Evolutionary conservation across 768 basidiomycete species (phyloP), one percentile per base, ranked within the genome.

Genomic region (Mycena leptocephala): DNA sequence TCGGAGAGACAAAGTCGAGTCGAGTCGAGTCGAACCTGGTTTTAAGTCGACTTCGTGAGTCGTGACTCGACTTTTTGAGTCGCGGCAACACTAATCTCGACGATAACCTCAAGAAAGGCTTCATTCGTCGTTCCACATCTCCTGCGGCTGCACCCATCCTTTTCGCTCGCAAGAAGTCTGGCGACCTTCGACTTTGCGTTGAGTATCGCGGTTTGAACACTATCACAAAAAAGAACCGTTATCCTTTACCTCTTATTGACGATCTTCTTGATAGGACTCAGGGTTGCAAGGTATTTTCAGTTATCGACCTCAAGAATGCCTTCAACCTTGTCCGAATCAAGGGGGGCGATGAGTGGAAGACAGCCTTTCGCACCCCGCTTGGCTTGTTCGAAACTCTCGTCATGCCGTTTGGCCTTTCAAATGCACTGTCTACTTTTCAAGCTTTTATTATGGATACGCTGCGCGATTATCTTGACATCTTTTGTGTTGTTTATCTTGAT

Each of bases 391-490:
- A 89, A 80, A 85, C 81, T 48, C 77, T 80, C 6, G 84, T 89
- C 16, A 84, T 87, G 78, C 85, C 85, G n/a, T 84, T 84, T 39
- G 85, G 85, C 10, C 81, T 87, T 11, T 84, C 83, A 43, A 86
- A 88, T 68, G 84, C 85, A 5, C 86, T 88, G 8, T 83, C 88
- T 0, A 76, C 83, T 2, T 90, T 88, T 76, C 89, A 90, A 76
- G 68, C 76, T 22, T 86, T 88, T 70, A 88, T 90, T 72, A 82
- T 88, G 32, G 85, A 86, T 67, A 83, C 84, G 14, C 80, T 90
- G 10, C 79, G 80, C 14, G 85, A 88, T 39, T 71, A 84, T 10
- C 72, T 90, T 37, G 87, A 86, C 56, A 72, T 86, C 26, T 81
- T 81, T 61, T 84, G 83, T 69, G 82, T 89, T 32, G 85, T 90